Evolutionary conservation across 2,329 filamentous ascomycete species (phyloP), one percentile per base, ranked within the genome.

Genomic region (Clonostachys solani): DNA sequence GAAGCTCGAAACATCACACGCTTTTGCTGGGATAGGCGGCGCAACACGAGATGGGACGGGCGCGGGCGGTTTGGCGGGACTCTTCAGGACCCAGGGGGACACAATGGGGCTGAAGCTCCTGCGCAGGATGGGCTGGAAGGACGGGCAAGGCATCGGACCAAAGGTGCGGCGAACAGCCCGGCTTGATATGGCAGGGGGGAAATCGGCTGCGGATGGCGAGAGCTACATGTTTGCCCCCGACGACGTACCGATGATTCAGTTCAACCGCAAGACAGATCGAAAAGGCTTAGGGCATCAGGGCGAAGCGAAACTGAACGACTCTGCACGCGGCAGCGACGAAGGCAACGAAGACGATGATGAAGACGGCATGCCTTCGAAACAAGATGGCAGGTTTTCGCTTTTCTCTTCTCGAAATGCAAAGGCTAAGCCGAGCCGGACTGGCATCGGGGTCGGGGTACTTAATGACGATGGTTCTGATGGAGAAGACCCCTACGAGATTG

Each of bases 401-500:
- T 47, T 57, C 10, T 35, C 50, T 47, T 51, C 55, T 3, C 49
- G 53, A 4, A 76, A 73, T 46, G 80, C 81, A 47, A 86, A 84
- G 58, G 19, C 67, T 64, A 57, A 71, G 72, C 49, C 69, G 60
- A 49, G 53, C 6, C 76, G 76, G 45, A 81, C 86, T 4, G 89
- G 87, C 0, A 89, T 97, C 53, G 92, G 92, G 1, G 85, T 96
- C 13, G 92, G 92, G 0, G 76, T 96, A 2, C 68, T 97, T 42
- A 96, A 97, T 57, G 92, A 96, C 55, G 94, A 86, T 17, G 92
- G 91, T 12, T 96, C 92, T 5, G 94, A 97, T 55, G 92, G 96
- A 42, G 94, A 97, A 57, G 92, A 96, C 58, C 88, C 90, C 0
- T 97, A 96, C 61, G 88, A 92, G 49, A 85, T 97, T 46, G 92